Conservation (phyloP, 352 stramenopile species). For the Phytophthora idaei region DNA sequence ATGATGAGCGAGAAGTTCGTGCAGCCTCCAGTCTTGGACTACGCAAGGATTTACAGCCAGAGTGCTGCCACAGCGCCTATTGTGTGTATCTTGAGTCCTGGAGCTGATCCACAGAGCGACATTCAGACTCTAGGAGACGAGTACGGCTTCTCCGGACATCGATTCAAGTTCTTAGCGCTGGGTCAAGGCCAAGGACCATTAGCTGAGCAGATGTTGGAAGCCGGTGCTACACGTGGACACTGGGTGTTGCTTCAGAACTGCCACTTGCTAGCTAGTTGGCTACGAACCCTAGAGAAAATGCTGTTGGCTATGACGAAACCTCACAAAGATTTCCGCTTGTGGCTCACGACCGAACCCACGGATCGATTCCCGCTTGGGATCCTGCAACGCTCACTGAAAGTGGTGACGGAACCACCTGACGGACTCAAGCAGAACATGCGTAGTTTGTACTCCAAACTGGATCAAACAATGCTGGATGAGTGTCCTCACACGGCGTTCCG, state of each 20-base stretch:
- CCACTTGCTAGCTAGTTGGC: conserved; percentile 94
- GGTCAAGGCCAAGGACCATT: conserved; percentile 94
- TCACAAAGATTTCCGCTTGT: conserved; percentile 95
- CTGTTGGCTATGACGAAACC: conserved; percentile 91
- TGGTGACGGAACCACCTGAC: conserved; percentile 96
- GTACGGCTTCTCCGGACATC: conserved; percentile 88
- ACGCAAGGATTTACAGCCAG: conserved; percentile 92
- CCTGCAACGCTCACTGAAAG: conserved; percentile 94
- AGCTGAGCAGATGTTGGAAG: conserved; percentile 94
- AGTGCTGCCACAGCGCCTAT: conserved; percentile 89
- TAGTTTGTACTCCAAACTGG: conserved; percentile 92
- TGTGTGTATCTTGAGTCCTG: conserved; percentile 95
- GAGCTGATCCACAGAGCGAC: conserved; percentile 93
- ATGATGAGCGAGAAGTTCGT: conserved; percentile 95
- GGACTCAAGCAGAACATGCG: conserved; percentile 97
- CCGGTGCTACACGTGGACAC: conserved; percentile 81
- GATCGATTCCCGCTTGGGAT: conserved; percentile 96
- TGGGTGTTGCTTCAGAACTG: conserved; percentile 97
- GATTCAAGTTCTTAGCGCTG: conserved; percentile 95
- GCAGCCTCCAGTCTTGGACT: conserved; percentile 95
- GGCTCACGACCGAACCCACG: conserved; percentile 95
- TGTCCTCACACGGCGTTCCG: conserved; percentile 93
- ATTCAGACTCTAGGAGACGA: conserved; percentile 94
- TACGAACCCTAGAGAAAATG: conserved; percentile 93
- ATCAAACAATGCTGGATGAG: conserved; percentile 91